Evolutionary conservation across 2,329 filamentous ascomycete genomes (phyloP).

Genomic region (Neofusicoccum cordaticola): DNA sequence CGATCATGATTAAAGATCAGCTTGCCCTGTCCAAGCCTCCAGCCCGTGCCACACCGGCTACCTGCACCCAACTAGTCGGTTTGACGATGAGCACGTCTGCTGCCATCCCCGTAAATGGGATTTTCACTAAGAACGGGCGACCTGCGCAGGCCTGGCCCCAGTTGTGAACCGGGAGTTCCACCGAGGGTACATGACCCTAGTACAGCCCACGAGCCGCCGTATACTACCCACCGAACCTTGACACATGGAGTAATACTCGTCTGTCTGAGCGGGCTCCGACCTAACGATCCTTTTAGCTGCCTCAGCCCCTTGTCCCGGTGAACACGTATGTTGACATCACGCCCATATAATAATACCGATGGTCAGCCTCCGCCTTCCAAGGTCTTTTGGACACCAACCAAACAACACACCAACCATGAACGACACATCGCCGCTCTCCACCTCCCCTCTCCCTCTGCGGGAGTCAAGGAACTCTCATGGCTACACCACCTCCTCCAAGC

Average conservation of each 20-base stretch:
- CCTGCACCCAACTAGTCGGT: slow-evolving; percentile 18
- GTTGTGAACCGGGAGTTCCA: slow-evolving; percentile 16
- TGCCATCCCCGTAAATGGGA: slow-evolving; percentile 19
- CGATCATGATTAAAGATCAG: slow-evolving; percentile 30
- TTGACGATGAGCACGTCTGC: slow-evolving; percentile 18
- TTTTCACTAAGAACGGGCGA: slow-evolving; percentile 15
- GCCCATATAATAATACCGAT: slow-evolving; percentile 15
- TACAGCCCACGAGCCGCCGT: slow-evolving; percentile 18
- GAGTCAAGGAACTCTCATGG: slow-evolving; percentile 32
- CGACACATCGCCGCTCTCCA: slow-evolving; percentile 25
- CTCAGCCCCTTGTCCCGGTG: slow-evolving; percentile 16
- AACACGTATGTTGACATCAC: slow-evolving; percentile 16
- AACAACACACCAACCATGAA: slow-evolving; percentile 21
- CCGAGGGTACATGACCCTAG: slow-evolving; percentile 17
- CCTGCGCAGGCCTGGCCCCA: slow-evolving; percentile 17
- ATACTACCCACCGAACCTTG: slow-evolving; percentile 18
- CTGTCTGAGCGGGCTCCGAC: slow-evolving; percentile 17
- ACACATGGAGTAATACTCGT: slow-evolving; percentile 18
- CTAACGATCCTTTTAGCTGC: slow-evolving; percentile 17
- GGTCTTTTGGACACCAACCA: slow-evolving; percentile 10
- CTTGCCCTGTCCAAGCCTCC: slow-evolving; percentile 30
- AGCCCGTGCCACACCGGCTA: slow-evolving; percentile 32
- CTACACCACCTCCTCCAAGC: slow-evolving; percentile 16
- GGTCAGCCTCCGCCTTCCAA: neutral
- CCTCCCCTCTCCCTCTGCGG: slow-evolving; percentile 23